Evolutionary conservation across 768 basidiomycete genomes (phyloP), one percentile per base, ranked within the genome.

Genomic region (Nidularia pulvinata): DNA sequence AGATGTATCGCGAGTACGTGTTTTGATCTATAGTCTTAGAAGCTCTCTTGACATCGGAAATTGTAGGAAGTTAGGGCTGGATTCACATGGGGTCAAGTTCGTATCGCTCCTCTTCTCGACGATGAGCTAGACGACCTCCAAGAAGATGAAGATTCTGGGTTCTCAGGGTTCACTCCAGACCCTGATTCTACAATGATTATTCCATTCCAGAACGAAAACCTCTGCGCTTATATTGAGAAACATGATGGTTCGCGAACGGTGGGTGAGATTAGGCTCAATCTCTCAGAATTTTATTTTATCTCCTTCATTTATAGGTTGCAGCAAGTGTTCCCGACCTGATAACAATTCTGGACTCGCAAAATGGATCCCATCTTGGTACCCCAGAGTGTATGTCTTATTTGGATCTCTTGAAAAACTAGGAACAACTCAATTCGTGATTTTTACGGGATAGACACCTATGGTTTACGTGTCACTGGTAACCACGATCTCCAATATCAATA

Each of bases 291-390:
- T 7, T 9, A 33, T 22, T 9, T 32, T 35, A 50, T 13, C 6
- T 22, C 43, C 1, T 48, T 10, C 37, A 9, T 33, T 22, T 33
- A 4, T 46, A 81, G 76, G 68, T 83, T 37, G 66, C 81, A 1
- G 81, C 77, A 33, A 75, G 77, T 34, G 86, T 89, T 9, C 87
- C 86, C 3, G 86, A 88, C 63, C 72, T 89, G 25, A 85, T 88
- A 51, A 72, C 80, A 0, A 80, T 88, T 9, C 66, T 88, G 9
- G 86, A 89, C 57, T 78, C 82, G 19, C 83, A 84, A 57, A 83
- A 70, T 53, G 86, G 86, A 0, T 70, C 76, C 3, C 80, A 84
- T 33, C 68, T 89, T 6, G 85, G 86, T 11, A 85, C 85, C 1
- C 86, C 77, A 22, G 79, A 87, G 53, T 65, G 66, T 61, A 57